Percentiles rank a stretch among this genome's conserved stretches.
These are phyloP conservation scores for Cladophialophora chaetospira DNA, from an alignment of 2,329 filamentous ascomycete genomes.

Conservation along the genomic window DNA sequence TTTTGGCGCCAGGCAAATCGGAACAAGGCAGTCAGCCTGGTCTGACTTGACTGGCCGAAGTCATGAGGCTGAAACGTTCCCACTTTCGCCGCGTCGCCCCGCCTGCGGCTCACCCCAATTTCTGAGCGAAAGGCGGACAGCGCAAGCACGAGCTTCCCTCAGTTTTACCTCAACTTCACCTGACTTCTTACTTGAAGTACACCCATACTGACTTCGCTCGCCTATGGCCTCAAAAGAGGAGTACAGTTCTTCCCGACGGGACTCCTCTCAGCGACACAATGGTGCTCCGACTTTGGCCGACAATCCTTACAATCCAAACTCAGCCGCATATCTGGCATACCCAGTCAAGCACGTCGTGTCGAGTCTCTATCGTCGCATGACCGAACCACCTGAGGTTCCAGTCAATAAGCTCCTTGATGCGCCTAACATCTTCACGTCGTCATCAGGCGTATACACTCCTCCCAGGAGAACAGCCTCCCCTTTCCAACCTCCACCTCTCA, in stretches of 20 bases:
- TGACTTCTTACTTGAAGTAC: neutral
- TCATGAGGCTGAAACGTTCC: slow-evolving; percentile 4
- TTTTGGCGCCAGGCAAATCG: slow-evolving; percentile 4
- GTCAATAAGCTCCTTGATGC: slow-evolving; percentile 34
- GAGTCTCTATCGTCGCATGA: slow-evolving; percentile 68
- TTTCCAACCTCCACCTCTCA: slow-evolving; percentile 85
- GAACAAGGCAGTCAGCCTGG: slow-evolving; percentile 4
- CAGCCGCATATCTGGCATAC: slow-evolving; percentile 53
- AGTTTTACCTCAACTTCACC: neutral
- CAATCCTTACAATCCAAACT: slow-evolving; percentile 38
- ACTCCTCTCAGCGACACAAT: slow-evolving; percentile 14
- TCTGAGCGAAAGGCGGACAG: neutral
- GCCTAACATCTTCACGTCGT: slow-evolving; percentile 30
- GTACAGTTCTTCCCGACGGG: slow-evolving; percentile 1
- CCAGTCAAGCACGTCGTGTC: slow-evolving; percentile 58
- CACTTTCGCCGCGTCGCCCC: neutral
- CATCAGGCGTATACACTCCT: slow-evolving; percentile 59
- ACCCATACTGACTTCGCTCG: neutral
- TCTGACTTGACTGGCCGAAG: neutral
- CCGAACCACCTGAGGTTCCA: slow-evolving; percentile 42
- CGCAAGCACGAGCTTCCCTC: neutral
- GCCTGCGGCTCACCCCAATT: neutral
- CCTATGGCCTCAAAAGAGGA: slow-evolving; percentile 25
- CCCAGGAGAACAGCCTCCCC: slow-evolving; percentile 68
- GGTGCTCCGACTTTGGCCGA: slow-evolving; percentile 28